phyloP scores from a whole-genome alignment of 2,329 filamentous ascomycete species.

The Ambrosiella beaveri region DNA sequence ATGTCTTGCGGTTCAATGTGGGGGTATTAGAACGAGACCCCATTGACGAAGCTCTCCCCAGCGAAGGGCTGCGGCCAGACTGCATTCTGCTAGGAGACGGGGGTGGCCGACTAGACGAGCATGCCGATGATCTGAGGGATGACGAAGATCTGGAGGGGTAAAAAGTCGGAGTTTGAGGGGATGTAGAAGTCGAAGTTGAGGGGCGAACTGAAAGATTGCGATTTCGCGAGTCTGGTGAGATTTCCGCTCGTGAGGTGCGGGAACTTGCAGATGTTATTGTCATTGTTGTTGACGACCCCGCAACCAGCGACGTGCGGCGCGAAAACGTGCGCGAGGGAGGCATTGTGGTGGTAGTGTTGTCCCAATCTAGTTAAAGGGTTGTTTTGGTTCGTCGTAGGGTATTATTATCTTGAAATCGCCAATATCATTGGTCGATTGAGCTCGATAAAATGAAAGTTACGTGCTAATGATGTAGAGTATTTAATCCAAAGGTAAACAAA shows the following conservation, averaged over 20 bases:
- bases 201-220: background rate
- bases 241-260: conserved; percentile 11
- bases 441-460: too few relatives aligned
- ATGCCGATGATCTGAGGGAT: conserved; percentile 19
- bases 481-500: too few relatives aligned
- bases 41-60: conserved; percentile 17
- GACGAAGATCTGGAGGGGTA: conserved; percentile 8
- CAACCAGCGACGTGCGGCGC: conserved; percentile 9
- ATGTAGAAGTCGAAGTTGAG: conserved; percentile 4
- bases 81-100: conserved; percentile 23
- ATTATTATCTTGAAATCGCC: background rate
- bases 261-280: conserved; percentile 7
- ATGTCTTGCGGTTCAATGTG: conserved; percentile 36
- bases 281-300: conserved; percentile 16
- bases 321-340: conserved; percentile 5
- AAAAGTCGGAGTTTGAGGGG: conserved; percentile 6
- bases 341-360: background rate
- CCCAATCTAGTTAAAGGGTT: background rate
- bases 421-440: background rate
- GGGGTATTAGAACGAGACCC: conserved; percentile 32
- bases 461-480: too few relatives aligned
- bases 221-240: conserved; percentile 16
- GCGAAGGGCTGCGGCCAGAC: conserved; percentile 25
- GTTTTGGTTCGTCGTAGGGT: background rate
- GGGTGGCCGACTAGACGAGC: conserved; percentile 21